phyloP scores from a whole-genome alignment of 2,329 filamentous ascomycete genomes.

The Pseudogymnoascus sp. region DNA sequence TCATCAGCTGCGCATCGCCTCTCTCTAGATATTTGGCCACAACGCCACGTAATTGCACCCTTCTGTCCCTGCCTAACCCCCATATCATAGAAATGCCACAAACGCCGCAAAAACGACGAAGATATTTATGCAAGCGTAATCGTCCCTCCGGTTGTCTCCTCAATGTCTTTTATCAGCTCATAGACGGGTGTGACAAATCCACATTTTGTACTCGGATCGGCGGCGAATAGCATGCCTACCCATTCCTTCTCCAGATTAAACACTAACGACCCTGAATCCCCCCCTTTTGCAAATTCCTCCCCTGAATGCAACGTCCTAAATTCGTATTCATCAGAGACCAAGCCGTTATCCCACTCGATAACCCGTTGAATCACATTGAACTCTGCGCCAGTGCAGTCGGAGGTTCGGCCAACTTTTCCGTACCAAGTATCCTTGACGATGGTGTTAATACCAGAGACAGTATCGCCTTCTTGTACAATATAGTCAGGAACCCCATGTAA shows the following conservation, averaged over 20 bases:
- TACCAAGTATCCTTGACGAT: not conserved
- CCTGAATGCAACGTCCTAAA: not conserved
- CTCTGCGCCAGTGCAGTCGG: too few relatives aligned
- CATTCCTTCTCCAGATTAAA: not conserved
- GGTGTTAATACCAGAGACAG: not conserved
- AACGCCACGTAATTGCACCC: too few relatives aligned
- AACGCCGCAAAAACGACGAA: too few relatives aligned
- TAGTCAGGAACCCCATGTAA: not conserved
- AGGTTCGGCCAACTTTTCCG: not conserved
- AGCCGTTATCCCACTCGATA: too few relatives aligned
- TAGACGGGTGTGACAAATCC: not conserved
- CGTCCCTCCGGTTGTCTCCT: not conserved
- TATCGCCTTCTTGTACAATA: not conserved
- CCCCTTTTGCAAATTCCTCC: not conserved
- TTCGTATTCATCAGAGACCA: too few relatives aligned
- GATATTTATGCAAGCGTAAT: not conserved
- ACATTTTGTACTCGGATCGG: not conserved
- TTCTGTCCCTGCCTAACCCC: too few relatives aligned
- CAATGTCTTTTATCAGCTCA: not conserved
- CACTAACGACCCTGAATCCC: conserved; percentile 5
- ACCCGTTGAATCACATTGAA: too few relatives aligned
- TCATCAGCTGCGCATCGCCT: too few relatives aligned
- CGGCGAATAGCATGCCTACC: not conserved
- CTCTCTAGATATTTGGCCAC: too few relatives aligned
- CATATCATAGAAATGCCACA: too few relatives aligned